Percentiles rank a stretch among this genome's conserved stretches.
phyloP scores from a whole-genome alignment of 164 flowering plant genomes.

The Magnolia officinalis region DNA sequence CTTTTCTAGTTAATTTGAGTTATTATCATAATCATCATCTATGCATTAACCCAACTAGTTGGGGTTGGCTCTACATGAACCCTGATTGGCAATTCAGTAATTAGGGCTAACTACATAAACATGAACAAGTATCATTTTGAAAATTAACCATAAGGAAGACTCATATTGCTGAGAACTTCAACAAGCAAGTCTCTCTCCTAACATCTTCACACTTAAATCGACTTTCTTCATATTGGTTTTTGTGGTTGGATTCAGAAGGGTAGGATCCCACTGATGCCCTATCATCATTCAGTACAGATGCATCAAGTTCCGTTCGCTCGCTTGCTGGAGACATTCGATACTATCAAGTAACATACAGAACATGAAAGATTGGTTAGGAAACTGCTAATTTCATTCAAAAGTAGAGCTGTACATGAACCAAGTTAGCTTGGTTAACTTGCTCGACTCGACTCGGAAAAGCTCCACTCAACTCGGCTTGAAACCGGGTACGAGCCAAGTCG shows the following conservation, averaged over 20 bases:
- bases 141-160: background rate
- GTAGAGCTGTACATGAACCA: too few species aligned
- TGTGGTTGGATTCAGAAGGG: constrained; percentile 96
- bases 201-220: constrained; percentile 97
- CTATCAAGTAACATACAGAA: constrained; percentile 31
- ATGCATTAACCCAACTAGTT: too few species aligned
- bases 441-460: too few species aligned
- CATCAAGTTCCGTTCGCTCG: constrained; percentile 73
- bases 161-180: background rate
- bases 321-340: constrained; percentile 83
- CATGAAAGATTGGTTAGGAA: background rate
- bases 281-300: constrained; percentile 79
- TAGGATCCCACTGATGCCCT: constrained; percentile 99
- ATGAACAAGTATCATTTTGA: background rate
- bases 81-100: too few species aligned
- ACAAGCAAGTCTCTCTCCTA: constrained; percentile 42
- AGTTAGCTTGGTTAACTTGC: too few species aligned
- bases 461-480: too few species aligned
- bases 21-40: too few species aligned
- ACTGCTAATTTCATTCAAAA: background rate
- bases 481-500: too few species aligned
- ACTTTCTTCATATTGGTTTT: constrained; percentile 97
- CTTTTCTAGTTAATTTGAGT: too few species aligned
- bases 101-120: background rate
- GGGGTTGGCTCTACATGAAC: too few species aligned